These are phyloP conservation scores for Phytophthora boehmeriae DNA, from an alignment of 352 stramenopile genomes.

Conservation along the genomic window DNA sequence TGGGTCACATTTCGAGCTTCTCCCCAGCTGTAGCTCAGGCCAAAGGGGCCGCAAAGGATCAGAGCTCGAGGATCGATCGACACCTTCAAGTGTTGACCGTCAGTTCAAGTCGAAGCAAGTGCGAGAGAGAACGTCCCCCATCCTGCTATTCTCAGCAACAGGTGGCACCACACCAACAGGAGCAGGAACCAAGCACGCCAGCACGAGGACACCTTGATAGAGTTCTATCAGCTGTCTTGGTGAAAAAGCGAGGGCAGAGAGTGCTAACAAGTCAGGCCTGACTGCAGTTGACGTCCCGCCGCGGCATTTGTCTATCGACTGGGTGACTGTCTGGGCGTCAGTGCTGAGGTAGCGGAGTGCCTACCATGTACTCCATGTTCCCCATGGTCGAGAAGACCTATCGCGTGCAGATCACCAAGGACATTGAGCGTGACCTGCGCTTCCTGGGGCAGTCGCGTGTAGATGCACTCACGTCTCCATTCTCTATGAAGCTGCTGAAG, in stretches of 20 bases:
- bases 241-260: constrained; percentile 24
- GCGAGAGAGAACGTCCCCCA: constrained; percentile 2
- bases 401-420: constrained; percentile 71
- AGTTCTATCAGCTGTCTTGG: constrained; percentile 18
- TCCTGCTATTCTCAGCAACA: constrained; percentile 24
- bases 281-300: neutral
- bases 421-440: constrained; percentile 85
- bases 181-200: constrained; percentile 24
- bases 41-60: constrained; percentile 4
- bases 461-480: constrained; percentile 79
- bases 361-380: constrained; percentile 77
- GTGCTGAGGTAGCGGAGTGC: neutral
- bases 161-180: constrained; percentile 11
- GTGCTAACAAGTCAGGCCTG: neutral
- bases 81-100: constrained; percentile 11
- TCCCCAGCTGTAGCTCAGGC: constrained; percentile 5
- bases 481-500: constrained; percentile 82
- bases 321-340: neutral
- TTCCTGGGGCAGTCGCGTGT: constrained; percentile 85
- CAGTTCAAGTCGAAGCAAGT: neutral
- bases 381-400: constrained; percentile 87
- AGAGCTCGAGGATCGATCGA: constrained; percentile 17
- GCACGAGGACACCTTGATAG: constrained; percentile 4
- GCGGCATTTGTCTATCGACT: constrained; percentile 18
- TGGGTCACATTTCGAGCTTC: neutral